A percentile compares a stretch with the other conserved stretches of the same genome.
Evolutionary conservation across 2,329 filamentous ascomycete genomes (phyloP).

Genomic region (Xylaria sp.): DNA sequence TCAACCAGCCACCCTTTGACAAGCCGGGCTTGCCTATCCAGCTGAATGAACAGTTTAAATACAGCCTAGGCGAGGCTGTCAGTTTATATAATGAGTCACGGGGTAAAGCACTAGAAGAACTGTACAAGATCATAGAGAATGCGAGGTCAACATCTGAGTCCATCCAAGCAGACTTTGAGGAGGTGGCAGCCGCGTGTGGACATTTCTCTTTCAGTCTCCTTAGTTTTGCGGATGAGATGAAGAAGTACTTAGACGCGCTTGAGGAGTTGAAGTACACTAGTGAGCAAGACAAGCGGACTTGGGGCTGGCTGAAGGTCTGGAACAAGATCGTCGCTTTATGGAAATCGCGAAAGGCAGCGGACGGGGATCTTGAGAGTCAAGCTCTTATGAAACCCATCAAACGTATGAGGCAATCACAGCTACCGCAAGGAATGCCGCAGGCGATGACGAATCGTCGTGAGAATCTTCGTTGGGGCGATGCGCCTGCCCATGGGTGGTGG

Average conservation of each 20-base stretch:
- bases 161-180: conserved; percentile 91
- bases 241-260: conserved; percentile 79
- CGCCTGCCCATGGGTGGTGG: conserved; percentile 45
- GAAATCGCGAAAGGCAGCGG: conserved; percentile 28
- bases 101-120: conserved; percentile 73
- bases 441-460: conserved; percentile 58
- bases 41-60: conserved; percentile 79
- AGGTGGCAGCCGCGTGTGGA: conserved; percentile 95
- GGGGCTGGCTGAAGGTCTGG: conserved; percentile 92
- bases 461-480: conserved; percentile 62
- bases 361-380: conserved; percentile 51
- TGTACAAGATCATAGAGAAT: conserved; percentile 82
- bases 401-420: conserved; percentile 58
- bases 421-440: conserved; percentile 62
- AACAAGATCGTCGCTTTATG: conserved; percentile 41
- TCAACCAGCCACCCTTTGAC: conserved; percentile 85
- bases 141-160: conserved; percentile 71
- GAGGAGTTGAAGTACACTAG: conserved; percentile 81
- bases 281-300: conserved; percentile 67
- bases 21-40: conserved; percentile 70
- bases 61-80: conserved; percentile 81
- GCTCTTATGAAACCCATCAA: conserved; percentile 50
- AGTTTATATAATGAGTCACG: conserved; percentile 78
- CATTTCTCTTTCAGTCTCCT: conserved; percentile 94
- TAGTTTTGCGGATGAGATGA: conserved; percentile 89